Evolutionary conservation across 768 basidiomycete genomes (phyloP).

Genomic region (Lactarius hatsudake): DNA sequence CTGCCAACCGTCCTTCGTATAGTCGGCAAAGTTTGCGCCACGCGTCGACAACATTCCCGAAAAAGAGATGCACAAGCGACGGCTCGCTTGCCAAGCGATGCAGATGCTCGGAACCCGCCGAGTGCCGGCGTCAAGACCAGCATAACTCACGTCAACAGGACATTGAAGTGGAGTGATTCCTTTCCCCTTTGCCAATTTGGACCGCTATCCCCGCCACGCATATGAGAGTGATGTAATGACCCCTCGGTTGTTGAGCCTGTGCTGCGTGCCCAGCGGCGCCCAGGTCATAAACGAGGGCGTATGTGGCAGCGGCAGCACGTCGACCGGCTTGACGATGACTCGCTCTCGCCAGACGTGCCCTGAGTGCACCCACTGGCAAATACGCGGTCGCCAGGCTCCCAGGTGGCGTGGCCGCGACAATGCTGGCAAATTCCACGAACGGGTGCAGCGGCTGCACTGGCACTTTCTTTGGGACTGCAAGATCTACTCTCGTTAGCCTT

Average conservation of each 20-base stretch:
- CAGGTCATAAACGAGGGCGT: slow-evolving; percentile 72
- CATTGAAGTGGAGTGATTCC: not conserved
- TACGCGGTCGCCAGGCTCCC: too few relatives aligned
- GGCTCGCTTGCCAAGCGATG: slow-evolving; percentile 86
- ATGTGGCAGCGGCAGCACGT: slow-evolving; percentile 66
- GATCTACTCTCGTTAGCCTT: too few relatives aligned
- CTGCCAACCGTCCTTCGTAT: slow-evolving; percentile 77
- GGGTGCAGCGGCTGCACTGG: too few relatives aligned
- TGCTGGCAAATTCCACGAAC: too few relatives aligned
- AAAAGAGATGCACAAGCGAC: slow-evolving; percentile 81
- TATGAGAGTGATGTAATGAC: not conserved
- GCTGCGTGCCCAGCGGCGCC: slow-evolving; percentile 46
- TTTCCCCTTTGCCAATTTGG: slow-evolving; percentile 75
- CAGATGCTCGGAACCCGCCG: slow-evolving; percentile 41
- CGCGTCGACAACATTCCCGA: too few relatives aligned
- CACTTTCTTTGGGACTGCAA: too few relatives aligned
- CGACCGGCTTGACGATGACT: slow-evolving; percentile 36
- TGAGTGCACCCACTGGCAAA: too few relatives aligned
- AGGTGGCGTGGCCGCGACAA: too few relatives aligned
- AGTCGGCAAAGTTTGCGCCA: slow-evolving; percentile 81
- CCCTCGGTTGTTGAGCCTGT: not conserved
- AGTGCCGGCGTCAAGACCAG: too few relatives aligned
- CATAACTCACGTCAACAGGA: not conserved
- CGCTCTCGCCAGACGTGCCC: too few relatives aligned
- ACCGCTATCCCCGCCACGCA: slow-evolving; percentile 91